Evolutionary conservation across 2,329 filamentous ascomycete genomes (phyloP).

Genomic region (Cercospora canescens): DNA sequence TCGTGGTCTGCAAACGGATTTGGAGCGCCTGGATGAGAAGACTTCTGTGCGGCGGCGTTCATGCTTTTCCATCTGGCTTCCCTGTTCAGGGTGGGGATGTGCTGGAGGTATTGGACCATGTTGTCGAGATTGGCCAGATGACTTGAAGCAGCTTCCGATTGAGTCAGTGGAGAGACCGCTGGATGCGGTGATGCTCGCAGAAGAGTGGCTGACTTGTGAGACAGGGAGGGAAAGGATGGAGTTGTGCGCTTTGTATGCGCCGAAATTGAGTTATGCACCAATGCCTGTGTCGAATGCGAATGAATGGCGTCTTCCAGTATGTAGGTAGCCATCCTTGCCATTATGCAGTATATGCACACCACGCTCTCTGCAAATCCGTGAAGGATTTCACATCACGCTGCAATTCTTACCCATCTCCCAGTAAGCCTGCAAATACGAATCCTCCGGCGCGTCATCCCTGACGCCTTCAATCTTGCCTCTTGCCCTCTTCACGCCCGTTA

Average conservation of each 20-base stretch:
- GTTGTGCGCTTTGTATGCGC: not conserved
- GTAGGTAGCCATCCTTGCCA: not conserved
- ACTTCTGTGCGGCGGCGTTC: not conserved
- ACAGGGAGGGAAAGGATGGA: not conserved
- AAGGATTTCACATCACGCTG: slow-evolving; percentile 42
- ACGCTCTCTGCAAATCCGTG: not conserved
- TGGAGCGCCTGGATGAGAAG: not conserved
- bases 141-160: not conserved
- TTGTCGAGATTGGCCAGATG: not conserved
- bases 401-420: slow-evolving; percentile 44
- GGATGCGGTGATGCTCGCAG: not conserved
- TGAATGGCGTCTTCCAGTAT: not conserved
- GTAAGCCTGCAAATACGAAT: slow-evolving; percentile 73
- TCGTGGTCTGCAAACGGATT: not conserved
- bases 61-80: not conserved
- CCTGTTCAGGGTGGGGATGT: not conserved
- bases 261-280: not conserved
- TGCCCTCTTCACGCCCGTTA: slow-evolving; percentile 71
- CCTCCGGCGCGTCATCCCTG: slow-evolving; percentile 57
- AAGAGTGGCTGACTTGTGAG: not conserved
- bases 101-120: not conserved
- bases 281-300: not conserved
- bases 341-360: not conserved
- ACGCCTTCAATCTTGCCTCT: slow-evolving; percentile 38
- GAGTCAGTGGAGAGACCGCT: not conserved